Base-by-base conservation (phyloP, 2,329 filamentous ascomycete genomes). In the Rutstroemia sp. region DNA sequence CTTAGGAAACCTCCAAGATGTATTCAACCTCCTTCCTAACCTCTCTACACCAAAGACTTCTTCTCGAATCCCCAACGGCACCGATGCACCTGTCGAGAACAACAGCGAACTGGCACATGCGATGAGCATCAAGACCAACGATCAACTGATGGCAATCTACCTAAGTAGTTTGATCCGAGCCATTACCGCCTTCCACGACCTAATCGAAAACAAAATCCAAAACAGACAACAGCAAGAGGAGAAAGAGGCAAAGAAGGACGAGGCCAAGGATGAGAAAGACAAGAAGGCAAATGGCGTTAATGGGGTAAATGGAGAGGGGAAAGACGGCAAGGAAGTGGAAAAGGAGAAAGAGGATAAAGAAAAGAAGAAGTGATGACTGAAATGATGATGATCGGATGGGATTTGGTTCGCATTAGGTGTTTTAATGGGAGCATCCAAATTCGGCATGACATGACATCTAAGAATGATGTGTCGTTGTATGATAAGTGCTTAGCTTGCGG, bases 181-280 rank as follows among this genome's bases (percentile, higher is more conserved):
- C 57, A 99, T 99, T 70, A 97, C 94, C 12, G 94, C 94, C 7
- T 99, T 97, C 86, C 94, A 99, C 73, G 94, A 99, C 71, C 77
- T 99, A 65, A 99, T 99, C 64, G 94, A 99, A 78, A 99, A 99
- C 79, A 99, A 99, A 82, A 96, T 97, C 65, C 92, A 97, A 77
- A 99, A 99, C 76, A 83, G 92, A 72, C 92, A 97, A 75, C 90
- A 95, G 72, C 88, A 95, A 69, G 94, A 97, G 70, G 94, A 99
- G 69, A 92, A 92, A 75, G 92, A 97, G 66, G 81, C 78, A 47
- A 90, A 90, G 76, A 90, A 85, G 58, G 83, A 83, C 50, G 73
- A 78, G 56, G 74, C 73, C 61, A 79, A 78, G 63, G 77, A 80
- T 38, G 79, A 79, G 62, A 83, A 91, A 69, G 85, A 86, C 49